Evolutionary conservation across 441 rosid species (phyloP), one percentile per base, ranked within the genome.

Genomic region (Viola pubescens): DNA sequence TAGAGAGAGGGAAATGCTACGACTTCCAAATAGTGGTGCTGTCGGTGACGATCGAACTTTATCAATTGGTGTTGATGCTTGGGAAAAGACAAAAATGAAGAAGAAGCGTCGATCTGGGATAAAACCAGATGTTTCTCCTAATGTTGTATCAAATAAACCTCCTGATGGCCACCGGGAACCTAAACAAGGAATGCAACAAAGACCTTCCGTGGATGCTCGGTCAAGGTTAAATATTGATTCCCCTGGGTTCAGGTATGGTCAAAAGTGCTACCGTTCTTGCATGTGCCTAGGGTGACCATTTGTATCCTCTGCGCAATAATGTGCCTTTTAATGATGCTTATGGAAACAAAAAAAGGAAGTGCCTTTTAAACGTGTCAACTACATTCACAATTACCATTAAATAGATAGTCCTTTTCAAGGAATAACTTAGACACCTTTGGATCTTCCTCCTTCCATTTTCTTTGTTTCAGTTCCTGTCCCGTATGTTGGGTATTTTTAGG

Each of bases 21-120:
- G 83, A 70, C 75, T 82, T 69, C 72, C 87, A 65, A 82, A 70
- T 74, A 74, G 74, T 64, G 85, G 72, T 62, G 78, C 78, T 40
- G 73, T 78, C 67, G 77, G 81, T 62, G 95, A 91, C 62, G 97
- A 88, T 62, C 87, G 86, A 69, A 75, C 86, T 72, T 73, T 83
- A 70, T 59, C 92, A 51, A 77, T 83, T 67, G 80, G 88, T 47
- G 82, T 79, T 71, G 99, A 94, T 73, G 91, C 95, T 64, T 94
- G 98, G 99, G 99, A 94, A 71, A 95, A 89, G 78, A 65, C 88
- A 59, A 95, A 87, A 84, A 80, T 87, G 88, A 95, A 91, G 87
- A 94, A 91, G 82, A 91, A 87, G 63, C 96, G 34, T 26, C 34
- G 95, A 42, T 89, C 98, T 73, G 96, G 87, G 58, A 94, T 85